Conservation (phyloP, 176 grass and related monocot species). For the Cenchrus purpureus region DNA sequence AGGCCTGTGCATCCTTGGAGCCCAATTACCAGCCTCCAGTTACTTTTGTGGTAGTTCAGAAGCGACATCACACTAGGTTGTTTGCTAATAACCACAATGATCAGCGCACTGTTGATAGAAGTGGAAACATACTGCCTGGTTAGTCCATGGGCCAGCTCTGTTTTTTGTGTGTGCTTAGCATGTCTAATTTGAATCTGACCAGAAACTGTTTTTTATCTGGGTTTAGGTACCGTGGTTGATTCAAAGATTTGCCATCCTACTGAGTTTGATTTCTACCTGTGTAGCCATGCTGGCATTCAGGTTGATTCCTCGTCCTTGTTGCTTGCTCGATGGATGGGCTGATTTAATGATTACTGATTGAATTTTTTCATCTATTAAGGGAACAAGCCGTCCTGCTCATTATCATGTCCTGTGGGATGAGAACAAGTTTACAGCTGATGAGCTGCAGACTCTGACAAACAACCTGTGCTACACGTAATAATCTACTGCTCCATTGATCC, state of each 20-base stretch:
- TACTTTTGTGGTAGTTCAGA: slow-evolving; percentile 97
- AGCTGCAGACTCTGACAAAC: slow-evolving; percentile 87
- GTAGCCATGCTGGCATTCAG: slow-evolving; percentile 98
- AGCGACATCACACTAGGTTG: slow-evolving; percentile 91
- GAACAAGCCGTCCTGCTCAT: slow-evolving; percentile 92
- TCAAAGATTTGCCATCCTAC: slow-evolving; percentile 99
- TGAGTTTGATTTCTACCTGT: slow-evolving; percentile 97
- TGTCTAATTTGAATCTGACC: slow-evolving; percentile 5
- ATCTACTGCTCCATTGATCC: background rate
- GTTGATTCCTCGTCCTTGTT: slow-evolving; percentile 29
- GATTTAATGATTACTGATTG: slow-evolving; percentile 45
- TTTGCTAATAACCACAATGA: slow-evolving; percentile 96
- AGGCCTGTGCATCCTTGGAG: slow-evolving; percentile 94
- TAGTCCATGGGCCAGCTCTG: slow-evolving; percentile 36
- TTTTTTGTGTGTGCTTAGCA: background rate
- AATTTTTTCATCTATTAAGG: slow-evolving; percentile 45
- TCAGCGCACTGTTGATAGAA: slow-evolving; percentile 72
- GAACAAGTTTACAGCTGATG: slow-evolving; percentile 97
- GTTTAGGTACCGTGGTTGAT: slow-evolving; percentile 90
- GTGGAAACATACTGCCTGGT: slow-evolving; percentile 97
- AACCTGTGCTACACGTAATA: slow-evolving; percentile 99
- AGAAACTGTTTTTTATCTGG: slow-evolving; percentile 5
- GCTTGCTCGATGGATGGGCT: background rate
- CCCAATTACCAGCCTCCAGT: slow-evolving; percentile 97
- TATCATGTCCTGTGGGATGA: slow-evolving; percentile 99